These are phyloP conservation scores for Lyophyllum shimeji DNA, from an alignment of 768 basidiomycete species.

Conservation along the genomic window DNA sequence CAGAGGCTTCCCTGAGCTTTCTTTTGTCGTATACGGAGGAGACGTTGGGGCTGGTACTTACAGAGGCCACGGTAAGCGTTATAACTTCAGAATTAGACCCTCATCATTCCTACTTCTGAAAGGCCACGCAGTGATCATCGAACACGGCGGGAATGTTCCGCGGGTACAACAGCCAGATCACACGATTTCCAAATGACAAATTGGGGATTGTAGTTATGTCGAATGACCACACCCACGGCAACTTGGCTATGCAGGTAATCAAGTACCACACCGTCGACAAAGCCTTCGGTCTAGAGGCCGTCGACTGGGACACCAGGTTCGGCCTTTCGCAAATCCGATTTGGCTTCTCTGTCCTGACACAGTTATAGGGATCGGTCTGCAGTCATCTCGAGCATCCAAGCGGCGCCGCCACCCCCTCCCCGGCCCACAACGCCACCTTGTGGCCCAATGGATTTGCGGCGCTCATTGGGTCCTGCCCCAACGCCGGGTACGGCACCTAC, in stretches of 20 bases:
- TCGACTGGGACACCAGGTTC: conserved; percentile 19
- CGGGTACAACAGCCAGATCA: conserved; percentile 14
- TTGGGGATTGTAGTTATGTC: conserved; percentile 20
- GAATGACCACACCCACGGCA: conserved; percentile 21
- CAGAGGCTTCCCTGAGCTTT: conserved; percentile 19
- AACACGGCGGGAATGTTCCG: conserved; percentile 14
- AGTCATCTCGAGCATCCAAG: too few species aligned
- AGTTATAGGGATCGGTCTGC: too few species aligned
- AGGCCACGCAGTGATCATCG: conserved; percentile 14
- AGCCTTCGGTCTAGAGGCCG: conserved; percentile 18
- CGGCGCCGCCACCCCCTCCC: too few species aligned
- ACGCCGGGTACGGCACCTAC: conserved; percentile 16
- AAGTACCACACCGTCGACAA: conserved; percentile 21
- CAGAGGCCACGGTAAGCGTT: conserved; percentile 16
- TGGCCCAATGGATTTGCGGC: conserved; percentile 12
- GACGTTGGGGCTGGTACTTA: conserved; percentile 19
- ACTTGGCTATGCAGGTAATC: conserved; percentile 12
- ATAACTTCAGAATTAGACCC: too few species aligned
- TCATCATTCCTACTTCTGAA: too few species aligned
- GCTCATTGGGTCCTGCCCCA: conserved; percentile 17
- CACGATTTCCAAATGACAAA: conserved; percentile 19
- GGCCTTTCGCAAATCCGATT: too few species aligned
- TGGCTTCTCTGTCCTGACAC: too few species aligned
- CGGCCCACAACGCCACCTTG: conserved; percentile 15
- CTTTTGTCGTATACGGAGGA: conserved; percentile 23